These are phyloP conservation scores for Picea abies DNA, from an alignment of 83 land plant genomes.

Conservation along the genomic window DNA sequence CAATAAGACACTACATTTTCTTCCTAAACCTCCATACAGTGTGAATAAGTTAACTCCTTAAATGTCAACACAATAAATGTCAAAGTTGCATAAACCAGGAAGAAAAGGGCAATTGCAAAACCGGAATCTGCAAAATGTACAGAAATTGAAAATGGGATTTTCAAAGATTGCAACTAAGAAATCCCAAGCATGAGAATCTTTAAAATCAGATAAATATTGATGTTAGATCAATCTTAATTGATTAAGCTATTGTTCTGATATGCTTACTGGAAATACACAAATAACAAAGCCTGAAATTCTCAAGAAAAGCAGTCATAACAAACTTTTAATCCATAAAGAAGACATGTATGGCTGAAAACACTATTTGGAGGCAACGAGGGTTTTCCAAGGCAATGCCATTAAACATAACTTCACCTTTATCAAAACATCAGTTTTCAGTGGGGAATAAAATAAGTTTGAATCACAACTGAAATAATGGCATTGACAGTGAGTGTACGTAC, in stretches of 20 bases:
- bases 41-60: neutral
- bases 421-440: neutral
- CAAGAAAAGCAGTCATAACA: too few relatives aligned
- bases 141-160: neutral
- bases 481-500: constrained; percentile 30
- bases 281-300: too few relatives aligned
- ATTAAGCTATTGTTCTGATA: too few relatives aligned
- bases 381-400: neutral
- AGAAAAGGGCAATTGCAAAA: neutral
- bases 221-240: too few relatives aligned
- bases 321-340: too few relatives aligned
- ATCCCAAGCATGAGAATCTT: neutral
- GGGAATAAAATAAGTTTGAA: neutral
- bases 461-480: neutral
- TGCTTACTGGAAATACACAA: too few relatives aligned
- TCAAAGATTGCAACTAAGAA: neutral
- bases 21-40: neutral
- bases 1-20: neutral
- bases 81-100: neutral
- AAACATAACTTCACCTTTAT: neutral
- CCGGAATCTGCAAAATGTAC: neutral
- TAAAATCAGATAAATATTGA: too few relatives aligned
- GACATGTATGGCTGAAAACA: too few relatives aligned
- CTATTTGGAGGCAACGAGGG: neutral
- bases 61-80: neutral